phyloP scores from a whole-genome alignment of 305 asterid genomes.

The Solanum hybrid region DNA sequence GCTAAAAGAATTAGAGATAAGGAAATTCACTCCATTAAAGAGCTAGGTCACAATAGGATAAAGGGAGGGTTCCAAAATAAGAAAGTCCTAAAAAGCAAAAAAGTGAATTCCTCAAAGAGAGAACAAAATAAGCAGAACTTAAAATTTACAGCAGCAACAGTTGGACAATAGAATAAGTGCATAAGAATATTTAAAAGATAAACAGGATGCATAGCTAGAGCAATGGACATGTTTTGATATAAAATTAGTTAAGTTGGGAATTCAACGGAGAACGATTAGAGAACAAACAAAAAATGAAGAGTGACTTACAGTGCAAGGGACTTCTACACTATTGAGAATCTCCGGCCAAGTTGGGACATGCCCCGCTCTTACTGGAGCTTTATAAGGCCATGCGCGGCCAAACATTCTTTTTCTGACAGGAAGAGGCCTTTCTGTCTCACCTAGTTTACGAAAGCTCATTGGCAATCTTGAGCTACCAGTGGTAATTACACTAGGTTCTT shows the following conservation, averaged over 20 bases:
- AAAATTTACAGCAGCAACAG: background rate
- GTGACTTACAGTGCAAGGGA: conserved; percentile 73
- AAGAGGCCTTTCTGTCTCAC: conserved; percentile 79
- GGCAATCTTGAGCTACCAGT: conserved; percentile 38
- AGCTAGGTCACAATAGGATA: too few species aligned
- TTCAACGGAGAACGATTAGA: background rate
- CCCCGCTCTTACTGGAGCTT: conserved; percentile 87
- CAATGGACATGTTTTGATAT: background rate
- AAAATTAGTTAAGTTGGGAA: background rate
- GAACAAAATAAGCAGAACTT: background rate
- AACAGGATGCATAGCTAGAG: background rate
- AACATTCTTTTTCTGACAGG: conserved; percentile 75
- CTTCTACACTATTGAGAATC: conserved; percentile 27
- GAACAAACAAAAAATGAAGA: background rate
- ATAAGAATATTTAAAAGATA: background rate
- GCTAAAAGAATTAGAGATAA: background rate
- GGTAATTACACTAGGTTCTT: conserved; percentile 14
- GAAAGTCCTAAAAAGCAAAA: too few species aligned
- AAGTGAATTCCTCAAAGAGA: background rate
- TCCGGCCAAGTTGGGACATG: conserved; percentile 81
- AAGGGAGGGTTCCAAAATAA: too few species aligned
- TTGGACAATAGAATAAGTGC: background rate
- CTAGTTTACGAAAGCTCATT: conserved; percentile 73
- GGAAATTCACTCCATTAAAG: background rate
- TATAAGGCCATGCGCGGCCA: conserved; percentile 94